These are phyloP conservation scores for Dorcoceras hygrometricum DNA, from an alignment of 257 asterid species.

Conservation along the genomic window DNA sequence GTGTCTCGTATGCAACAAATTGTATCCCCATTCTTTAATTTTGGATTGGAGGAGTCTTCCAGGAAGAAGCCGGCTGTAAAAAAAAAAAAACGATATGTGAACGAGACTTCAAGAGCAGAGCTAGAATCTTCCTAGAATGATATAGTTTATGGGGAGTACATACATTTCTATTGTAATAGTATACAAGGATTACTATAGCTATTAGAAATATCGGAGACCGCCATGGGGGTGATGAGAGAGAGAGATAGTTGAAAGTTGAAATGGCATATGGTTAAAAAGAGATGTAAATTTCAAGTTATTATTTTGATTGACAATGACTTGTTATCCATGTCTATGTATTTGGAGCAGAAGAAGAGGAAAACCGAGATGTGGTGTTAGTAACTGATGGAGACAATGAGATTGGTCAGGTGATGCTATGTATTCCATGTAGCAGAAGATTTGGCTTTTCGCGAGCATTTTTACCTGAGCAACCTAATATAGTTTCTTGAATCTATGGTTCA, in stretches of 20 bases:
- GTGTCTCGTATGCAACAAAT: not conserved
- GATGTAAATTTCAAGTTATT: constrained; percentile 1
- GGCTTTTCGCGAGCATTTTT: not conserved
- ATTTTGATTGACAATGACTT: not conserved
- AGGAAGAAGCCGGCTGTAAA: too few species aligned
- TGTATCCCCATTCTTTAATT: too few species aligned
- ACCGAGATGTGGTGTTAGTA: constrained; percentile 81
- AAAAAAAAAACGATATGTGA: too few species aligned
- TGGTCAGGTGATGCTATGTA: constrained; percentile 68
- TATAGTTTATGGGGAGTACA: not conserved
- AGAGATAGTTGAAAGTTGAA: too few species aligned
- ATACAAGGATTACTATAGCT: not conserved
- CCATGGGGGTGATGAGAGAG: too few species aligned
- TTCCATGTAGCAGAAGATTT: not conserved
- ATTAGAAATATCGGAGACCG: too few species aligned
- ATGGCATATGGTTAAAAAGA: too few species aligned
- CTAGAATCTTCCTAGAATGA: too few species aligned
- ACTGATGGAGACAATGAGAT: constrained; percentile 94
- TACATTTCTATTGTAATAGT: not conserved
- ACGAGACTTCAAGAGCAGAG: not conserved
- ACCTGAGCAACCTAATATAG: not conserved
- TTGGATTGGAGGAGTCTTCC: too few species aligned
- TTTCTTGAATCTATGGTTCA: constrained; percentile 13
- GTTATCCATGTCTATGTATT: constrained; percentile 18
- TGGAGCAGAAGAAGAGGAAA: constrained; percentile 61